phyloP scores from a whole-genome alignment of 176 grass and related monocot species.

The Zizania latifolia region DNA sequence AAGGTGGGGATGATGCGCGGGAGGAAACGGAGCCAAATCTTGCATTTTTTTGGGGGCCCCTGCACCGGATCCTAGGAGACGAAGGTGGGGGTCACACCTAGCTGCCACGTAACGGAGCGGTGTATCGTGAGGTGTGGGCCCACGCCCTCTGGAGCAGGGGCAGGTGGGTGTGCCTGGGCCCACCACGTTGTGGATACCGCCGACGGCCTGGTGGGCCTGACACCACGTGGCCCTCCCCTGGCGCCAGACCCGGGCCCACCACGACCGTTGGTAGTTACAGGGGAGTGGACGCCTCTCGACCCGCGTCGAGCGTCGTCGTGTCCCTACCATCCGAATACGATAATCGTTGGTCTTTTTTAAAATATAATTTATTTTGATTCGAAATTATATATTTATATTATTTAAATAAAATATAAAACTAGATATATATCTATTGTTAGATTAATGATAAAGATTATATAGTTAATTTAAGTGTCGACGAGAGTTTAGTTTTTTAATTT shows the following conservation, averaged over 20 bases:
- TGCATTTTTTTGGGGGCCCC: neutral
- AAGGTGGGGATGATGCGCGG: neutral
- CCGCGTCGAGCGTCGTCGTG: too few species aligned
- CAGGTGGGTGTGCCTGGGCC: neutral
- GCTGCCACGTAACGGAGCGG: conserved; percentile 9
- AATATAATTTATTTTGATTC: too few species aligned
- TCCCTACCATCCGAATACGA: too few species aligned
- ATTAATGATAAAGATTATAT: too few species aligned
- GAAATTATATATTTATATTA: too few species aligned
- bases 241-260: neutral
- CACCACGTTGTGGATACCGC: conserved; percentile 25
- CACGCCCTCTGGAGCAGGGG: neutral
- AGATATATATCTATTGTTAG: too few species aligned
- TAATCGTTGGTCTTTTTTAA: too few species aligned
- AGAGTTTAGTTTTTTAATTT: too few species aligned
- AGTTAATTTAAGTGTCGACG: too few species aligned
- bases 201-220: neutral
- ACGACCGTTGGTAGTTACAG: conserved; percentile 58
- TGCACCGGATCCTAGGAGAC: neutral
- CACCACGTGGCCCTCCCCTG: conserved; percentile 20
- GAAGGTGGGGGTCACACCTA: neutral
- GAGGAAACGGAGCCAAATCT: conserved; percentile 9
- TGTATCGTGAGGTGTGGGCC: neutral
- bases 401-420: too few species aligned
- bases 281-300: too few species aligned